Percentiles rank a stretch among this genome's conserved stretches.
These are phyloP conservation scores for Rhizophora apiculata DNA, from an alignment of 345 rosid genomes.

Conservation along the genomic window DNA sequence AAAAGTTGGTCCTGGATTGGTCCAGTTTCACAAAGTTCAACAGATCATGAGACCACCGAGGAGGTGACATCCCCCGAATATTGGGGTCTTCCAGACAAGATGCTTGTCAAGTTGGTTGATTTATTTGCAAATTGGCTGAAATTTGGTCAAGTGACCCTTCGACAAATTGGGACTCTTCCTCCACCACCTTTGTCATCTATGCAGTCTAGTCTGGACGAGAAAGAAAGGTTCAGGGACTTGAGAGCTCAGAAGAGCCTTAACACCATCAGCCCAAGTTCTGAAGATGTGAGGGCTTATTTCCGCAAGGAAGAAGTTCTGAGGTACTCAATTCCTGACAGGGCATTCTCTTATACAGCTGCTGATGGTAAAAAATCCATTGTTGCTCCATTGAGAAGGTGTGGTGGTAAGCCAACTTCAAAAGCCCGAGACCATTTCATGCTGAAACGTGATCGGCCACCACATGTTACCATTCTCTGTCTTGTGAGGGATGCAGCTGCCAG, in stretches of 20 bases:
- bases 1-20: conserved; percentile 97
- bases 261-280: conserved; percentile 77
- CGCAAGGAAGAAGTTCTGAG: conserved; percentile 87
- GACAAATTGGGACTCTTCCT: conserved; percentile 92
- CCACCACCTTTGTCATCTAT: conserved; percentile 78
- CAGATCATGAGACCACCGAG: conserved; percentile 64
- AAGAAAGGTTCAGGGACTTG: conserved; percentile 94
- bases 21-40: conserved; percentile 48
- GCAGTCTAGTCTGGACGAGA: conserved; percentile 87
- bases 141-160: conserved; percentile 90
- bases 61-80: conserved; percentile 95
- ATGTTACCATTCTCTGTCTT: conserved; percentile 95
- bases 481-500: conserved; percentile 99
- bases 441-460: conserved; percentile 98
- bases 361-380: conserved; percentile 96
- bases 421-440: conserved; percentile 99
- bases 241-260: conserved; percentile 98
- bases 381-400: conserved; percentile 98
- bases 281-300: conserved; percentile 86
- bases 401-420: conserved; percentile 99
- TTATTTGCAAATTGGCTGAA: conserved; percentile 97
- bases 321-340: conserved; percentile 97
- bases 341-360: conserved; percentile 93
- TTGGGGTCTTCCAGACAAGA: conserved; percentile 90
- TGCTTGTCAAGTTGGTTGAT: conserved; percentile 95